Evolutionary conservation across 2,329 filamentous ascomycete species (phyloP).

Genomic region (Beauveria bassiana): DNA sequence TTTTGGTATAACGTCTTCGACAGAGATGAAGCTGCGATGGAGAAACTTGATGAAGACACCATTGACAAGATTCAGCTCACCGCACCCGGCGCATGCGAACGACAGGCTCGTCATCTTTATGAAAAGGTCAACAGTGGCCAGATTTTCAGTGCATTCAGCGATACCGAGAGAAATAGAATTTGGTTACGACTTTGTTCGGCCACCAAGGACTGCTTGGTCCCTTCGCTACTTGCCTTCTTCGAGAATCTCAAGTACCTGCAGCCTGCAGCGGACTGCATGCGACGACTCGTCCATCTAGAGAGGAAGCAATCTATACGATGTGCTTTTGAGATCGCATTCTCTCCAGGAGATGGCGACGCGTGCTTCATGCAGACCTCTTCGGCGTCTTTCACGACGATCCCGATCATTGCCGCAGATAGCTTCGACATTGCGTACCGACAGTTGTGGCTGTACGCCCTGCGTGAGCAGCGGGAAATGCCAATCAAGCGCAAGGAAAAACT

Average conservation of each 20-base stretch:
- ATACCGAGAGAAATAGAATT: no score
- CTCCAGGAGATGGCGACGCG: background rate
- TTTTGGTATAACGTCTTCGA: conserved; percentile 25
- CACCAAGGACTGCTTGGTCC: no score
- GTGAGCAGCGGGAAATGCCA: conserved; percentile 10
- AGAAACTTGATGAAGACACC: conserved; percentile 21
- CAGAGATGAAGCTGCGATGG: conserved; percentile 19
- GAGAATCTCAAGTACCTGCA: no score
- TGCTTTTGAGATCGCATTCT: no score
- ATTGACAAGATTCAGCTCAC: conserved; percentile 26
- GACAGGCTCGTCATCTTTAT: no score
- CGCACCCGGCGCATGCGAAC: conserved; percentile 21
- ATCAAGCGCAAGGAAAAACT: conserved; percentile 6
- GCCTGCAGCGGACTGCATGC: no score
- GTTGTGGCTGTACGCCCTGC: conserved; percentile 12
- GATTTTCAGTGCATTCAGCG: no score
- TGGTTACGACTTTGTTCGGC: no score
- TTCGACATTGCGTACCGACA: conserved; percentile 12
- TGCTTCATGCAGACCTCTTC: conserved; percentile 9
- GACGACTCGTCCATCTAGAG: no score
- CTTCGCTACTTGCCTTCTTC: no score
- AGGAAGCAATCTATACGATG: no score
- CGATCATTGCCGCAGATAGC: background rate
- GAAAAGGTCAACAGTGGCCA: no score
- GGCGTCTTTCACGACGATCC: background rate